Base-by-base conservation (phyloP, 1,284 basidiomycete species). In the Sporisorium graminicola region DNA sequence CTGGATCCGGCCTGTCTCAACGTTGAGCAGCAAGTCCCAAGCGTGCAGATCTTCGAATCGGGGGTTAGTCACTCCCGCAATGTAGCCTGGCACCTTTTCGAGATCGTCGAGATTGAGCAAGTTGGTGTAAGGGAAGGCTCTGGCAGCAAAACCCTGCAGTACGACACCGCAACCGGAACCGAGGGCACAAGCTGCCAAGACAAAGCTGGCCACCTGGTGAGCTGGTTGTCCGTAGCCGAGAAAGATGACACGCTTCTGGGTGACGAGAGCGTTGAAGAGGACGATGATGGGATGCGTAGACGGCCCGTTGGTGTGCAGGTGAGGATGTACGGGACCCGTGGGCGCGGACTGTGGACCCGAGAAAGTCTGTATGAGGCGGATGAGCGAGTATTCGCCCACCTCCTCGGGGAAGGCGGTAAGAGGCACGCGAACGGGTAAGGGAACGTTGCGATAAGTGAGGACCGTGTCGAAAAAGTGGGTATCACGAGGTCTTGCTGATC, bases 321-420 rank as follows among this genome's bases (percentile, higher is more conserved):
- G 94, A 1, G 95, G 92, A 83, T 97, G 94, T 49, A 91, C 88
- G 0, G 94, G 94, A 8, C 93, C 91, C 29, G 90, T 87, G 31
- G 89, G 88, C 12, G 65, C 58, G 0, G 79, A 79, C 26, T 71
- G 69, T 47, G 91, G 89, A 7, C 89, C 89, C 4, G 93, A 93
- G 86, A 98, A 98, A 3, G 92, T 92, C 83, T 93, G 91, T 70
- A 98, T 91, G 49, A 98, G 89, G 74, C 92, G 91, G 67, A 95
- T 95, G 67, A 98, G 87, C 20, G 95, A 98, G 86, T 95, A 98
- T 94, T 98, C 95, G 60, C 95, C 95, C 60, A 99, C 93, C 88
- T 99, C 95, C 85, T 96, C 94, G 0, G 92, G 73, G 33, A 84
- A 84, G 6, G 67, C 65, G 47, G 73, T 71, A 16, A 82, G 65